Conservation (phyloP, 148 eudicot genomes). For the Spergularia bocconei region DNA sequence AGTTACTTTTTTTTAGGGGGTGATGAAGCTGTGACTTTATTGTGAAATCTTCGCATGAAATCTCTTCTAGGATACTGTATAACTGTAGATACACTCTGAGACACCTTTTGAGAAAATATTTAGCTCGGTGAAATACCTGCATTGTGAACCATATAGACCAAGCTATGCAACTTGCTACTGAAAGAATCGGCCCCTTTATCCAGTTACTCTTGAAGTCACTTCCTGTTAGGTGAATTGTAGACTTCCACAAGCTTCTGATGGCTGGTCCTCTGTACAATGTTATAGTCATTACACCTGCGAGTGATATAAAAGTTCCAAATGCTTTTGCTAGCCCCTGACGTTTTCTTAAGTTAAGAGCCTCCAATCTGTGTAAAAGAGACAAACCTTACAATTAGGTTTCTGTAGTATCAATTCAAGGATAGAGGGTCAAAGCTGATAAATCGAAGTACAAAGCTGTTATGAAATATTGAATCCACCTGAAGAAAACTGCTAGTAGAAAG, state of each 20-base stretch:
- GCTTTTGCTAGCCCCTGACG: constrained; percentile 39
- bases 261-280: constrained; percentile 43
- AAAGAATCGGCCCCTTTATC: constrained; percentile 44
- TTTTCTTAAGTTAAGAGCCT: constrained; percentile 31
- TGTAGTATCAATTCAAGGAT: neutral
- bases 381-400: constrained; percentile 6
- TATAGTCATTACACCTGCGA: constrained; percentile 39
- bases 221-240: constrained; percentile 32
- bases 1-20: too few relatives aligned
- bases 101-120: neutral
- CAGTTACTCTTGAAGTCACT: constrained; percentile 31
- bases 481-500: constrained; percentile 36
- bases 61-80: neutral
- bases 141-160: constrained; percentile 57
- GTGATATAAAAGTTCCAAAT: constrained; percentile 36
- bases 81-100: neutral
- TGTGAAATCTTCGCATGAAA: too few relatives aligned
- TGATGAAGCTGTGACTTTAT: too few relatives aligned
- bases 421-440: neutral
- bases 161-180: constrained; percentile 40
- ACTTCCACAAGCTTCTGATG: constrained; percentile 35
- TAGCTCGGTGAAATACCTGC: constrained; percentile 37
- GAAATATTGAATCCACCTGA: constrained; percentile 31
- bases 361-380: constrained; percentile 30
- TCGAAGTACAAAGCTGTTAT: neutral